Percentiles rank a stretch among this genome's conserved stretches.
These are phyloP conservation scores for Colletotrichum musae DNA, from an alignment of 2,329 filamentous ascomycete genomes.

Conservation along the genomic window DNA sequence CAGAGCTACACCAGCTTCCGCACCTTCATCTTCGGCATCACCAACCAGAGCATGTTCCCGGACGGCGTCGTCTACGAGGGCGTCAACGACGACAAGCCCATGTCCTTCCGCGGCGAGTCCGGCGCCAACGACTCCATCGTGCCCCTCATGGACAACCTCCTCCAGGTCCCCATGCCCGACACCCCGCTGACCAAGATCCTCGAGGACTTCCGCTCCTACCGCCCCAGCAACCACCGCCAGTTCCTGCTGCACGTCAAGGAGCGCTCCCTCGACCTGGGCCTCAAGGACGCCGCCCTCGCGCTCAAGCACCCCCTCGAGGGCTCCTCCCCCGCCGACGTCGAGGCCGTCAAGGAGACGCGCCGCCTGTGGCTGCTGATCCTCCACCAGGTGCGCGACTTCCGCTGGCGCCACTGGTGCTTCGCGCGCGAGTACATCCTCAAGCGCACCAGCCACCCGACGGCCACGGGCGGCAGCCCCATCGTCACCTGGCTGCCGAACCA, in stretches of 20 bases:
- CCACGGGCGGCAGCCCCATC: constrained; percentile 85
- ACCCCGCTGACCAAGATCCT: constrained; percentile 92
- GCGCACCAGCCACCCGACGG: constrained; percentile 81
- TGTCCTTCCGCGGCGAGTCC: constrained; percentile 91
- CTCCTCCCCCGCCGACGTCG: constrained; percentile 45
- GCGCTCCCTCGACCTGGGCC: constrained; percentile 62
- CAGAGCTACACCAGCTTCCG: constrained; percentile 90
- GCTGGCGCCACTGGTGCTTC: constrained; percentile 90
- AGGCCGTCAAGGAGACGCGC: constrained; percentile 68
- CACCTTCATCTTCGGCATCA: constrained; percentile 98
- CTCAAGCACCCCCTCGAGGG: constrained; percentile 42
- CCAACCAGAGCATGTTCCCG: constrained; percentile 93
- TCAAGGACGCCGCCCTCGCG: constrained; percentile 71
- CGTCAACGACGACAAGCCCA: constrained; percentile 76
- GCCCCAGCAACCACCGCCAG: constrained; percentile 88
- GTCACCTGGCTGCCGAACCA: constrained; percentile 90
- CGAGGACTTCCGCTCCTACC: constrained; percentile 89
- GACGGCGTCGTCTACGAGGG: constrained; percentile 92
- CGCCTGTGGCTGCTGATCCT: constrained; percentile 75
- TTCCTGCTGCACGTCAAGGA: constrained; percentile 82
- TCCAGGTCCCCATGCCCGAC: constrained; percentile 88
- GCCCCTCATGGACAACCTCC: constrained; percentile 88
- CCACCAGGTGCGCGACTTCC: constrained; percentile 84
- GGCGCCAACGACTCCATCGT: constrained; percentile 97
- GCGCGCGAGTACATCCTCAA: constrained; percentile 88